Conservation (phyloP, 2,329 filamentous ascomycete genomes). For the Fusarium goolgardi region DNA sequence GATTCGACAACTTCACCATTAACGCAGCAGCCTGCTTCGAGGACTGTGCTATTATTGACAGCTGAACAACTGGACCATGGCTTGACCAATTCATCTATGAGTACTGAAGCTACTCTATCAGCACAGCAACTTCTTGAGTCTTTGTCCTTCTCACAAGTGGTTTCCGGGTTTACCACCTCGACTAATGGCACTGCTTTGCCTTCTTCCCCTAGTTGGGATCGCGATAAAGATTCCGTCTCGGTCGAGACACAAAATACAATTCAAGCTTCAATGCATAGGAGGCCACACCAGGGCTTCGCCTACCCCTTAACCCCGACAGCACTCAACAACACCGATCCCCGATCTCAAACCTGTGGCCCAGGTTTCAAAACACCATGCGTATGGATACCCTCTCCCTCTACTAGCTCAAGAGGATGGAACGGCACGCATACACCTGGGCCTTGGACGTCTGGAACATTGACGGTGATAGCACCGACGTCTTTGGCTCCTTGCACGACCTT, state of each 20-base stretch:
- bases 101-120: not conserved
- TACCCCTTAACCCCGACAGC: slow-evolving; percentile 11
- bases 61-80: not conserved
- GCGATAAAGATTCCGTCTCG: slow-evolving; percentile 3
- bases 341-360: slow-evolving; percentile 6
- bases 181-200: not conserved
- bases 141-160: not conserved
- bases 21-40: not conserved
- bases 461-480: slow-evolving; percentile 29
- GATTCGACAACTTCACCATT: not conserved
- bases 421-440: slow-evolving; percentile 23
- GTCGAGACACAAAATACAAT: not conserved
- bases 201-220: too few relatives aligned
- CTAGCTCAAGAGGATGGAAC: slow-evolving; percentile 28
- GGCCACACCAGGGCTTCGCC: slow-evolving; percentile 15
- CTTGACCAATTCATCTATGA: not conserved
- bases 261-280: slow-evolving; percentile 15
- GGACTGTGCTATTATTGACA: not conserved
- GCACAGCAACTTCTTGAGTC: slow-evolving; percentile 1
- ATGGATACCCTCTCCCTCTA: slow-evolving; percentile 27
- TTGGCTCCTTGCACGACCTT: slow-evolving; percentile 52
- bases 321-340: slow-evolving; percentile 14
- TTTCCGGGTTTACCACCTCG: not conserved
- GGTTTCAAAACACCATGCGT: not conserved
- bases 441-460: slow-evolving; percentile 18